Percentiles rank a stretch among this genome's conserved stretches.
These are phyloP conservation scores for Leccinum griseonigrum DNA, from an alignment of 1,284 basidiomycete genomes.

Conservation along the genomic window DNA sequence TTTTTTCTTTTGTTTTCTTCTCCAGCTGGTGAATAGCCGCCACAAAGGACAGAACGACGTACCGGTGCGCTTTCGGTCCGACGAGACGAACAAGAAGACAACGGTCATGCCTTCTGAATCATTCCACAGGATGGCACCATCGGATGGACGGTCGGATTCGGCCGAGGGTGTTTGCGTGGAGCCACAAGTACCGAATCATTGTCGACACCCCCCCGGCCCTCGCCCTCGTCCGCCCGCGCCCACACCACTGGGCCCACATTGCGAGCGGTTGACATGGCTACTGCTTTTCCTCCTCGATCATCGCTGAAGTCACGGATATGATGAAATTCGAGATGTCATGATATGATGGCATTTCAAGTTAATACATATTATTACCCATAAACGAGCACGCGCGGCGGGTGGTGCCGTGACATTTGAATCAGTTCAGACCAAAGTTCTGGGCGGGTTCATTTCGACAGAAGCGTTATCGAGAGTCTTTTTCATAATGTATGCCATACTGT, in stretches of 20 bases:
- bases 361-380: not conserved
- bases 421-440: too few species aligned
- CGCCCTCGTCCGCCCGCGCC: not conserved
- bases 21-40: not conserved
- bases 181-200: not conserved
- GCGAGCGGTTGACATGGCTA: not conserved
- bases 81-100: not conserved
- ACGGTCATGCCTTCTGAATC: not conserved
- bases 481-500: not conserved
- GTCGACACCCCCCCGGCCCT: not conserved
- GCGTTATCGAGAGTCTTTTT: not conserved
- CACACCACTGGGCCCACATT: not conserved
- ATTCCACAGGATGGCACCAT: not conserved
- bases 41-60: not conserved
- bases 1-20: not conserved
- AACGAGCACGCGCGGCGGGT: not conserved
- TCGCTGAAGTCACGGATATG: not conserved
- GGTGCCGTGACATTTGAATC: too few species aligned
- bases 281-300: not conserved
- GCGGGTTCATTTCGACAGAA: not conserved
- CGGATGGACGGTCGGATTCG: not conserved
- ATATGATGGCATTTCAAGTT: not conserved
- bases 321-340: not conserved
- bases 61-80: not conserved
- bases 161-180: not conserved